A percentile compares a stretch with the other conserved stretches of the same genome.
These are phyloP conservation scores for Penicillium turbatum DNA, from an alignment of 495 filamentous ascomycete genomes.

Conservation along the genomic window DNA sequence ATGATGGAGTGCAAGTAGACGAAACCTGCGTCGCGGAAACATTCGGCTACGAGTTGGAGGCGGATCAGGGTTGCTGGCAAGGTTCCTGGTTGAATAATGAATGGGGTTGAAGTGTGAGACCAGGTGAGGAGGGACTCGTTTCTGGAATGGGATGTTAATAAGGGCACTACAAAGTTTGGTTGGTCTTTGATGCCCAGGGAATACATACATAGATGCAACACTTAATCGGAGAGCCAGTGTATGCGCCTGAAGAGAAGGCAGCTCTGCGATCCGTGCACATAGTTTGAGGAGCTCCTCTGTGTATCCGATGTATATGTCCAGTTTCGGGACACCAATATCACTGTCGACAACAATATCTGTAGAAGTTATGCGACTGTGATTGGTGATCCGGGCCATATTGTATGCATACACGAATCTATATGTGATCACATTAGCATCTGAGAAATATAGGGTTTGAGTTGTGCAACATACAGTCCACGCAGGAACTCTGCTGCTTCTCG, in stretches of 20 bases:
- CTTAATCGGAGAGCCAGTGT: conserved; percentile 23
- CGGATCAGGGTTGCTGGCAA: conserved; percentile 29
- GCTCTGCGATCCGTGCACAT: conserved; percentile 37
- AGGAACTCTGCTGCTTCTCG: conserved; percentile 36
- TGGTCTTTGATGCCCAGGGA: neutral
- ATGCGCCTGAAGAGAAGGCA: conserved; percentile 28
- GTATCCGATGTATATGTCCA: conserved; percentile 45
- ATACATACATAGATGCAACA: conserved; percentile 34
- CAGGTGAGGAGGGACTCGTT: conserved; percentile 36
- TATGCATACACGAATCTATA: conserved; percentile 38
- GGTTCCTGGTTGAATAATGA: conserved; percentile 35
- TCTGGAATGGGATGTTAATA: conserved; percentile 15
- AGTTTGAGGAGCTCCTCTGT: conserved; percentile 42
- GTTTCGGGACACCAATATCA: conserved; percentile 26
- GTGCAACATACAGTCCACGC: conserved; percentile 34
- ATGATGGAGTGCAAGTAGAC: conserved; percentile 42
- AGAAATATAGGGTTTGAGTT: neutral
- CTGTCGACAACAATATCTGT: conserved; percentile 17
- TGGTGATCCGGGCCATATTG: conserved; percentile 40
- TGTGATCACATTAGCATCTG: neutral
- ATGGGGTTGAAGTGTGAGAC: conserved; percentile 29
- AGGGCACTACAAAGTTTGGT: neutral
- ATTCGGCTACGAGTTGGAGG: conserved; percentile 43
- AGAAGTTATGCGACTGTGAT: conserved; percentile 25
- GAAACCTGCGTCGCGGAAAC: conserved; percentile 42